These are phyloP conservation scores for Leptomonas seymouri DNA, from an alignment of 208 protist genomes.

Conservation along the genomic window DNA sequence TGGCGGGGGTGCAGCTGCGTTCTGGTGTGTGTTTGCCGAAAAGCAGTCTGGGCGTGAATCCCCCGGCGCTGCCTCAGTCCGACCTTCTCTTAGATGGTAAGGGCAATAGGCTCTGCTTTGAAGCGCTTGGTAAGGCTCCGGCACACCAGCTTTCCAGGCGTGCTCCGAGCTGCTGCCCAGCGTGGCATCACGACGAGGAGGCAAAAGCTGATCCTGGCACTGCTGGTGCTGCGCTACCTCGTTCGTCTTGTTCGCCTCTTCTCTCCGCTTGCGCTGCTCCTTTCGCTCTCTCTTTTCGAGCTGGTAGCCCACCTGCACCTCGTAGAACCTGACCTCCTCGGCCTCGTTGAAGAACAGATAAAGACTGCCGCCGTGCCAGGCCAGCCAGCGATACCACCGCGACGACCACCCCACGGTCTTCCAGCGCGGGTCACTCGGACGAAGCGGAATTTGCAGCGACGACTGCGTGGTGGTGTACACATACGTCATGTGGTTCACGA, in stretches of 20 bases:
- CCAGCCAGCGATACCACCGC: slow-evolving; percentile 83
- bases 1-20: not conserved
- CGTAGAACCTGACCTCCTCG: slow-evolving; percentile 70
- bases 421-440: slow-evolving; percentile 66
- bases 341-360: slow-evolving; percentile 82
- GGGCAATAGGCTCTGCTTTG: too few species aligned
- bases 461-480: slow-evolving; percentile 67
- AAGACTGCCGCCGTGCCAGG: slow-evolving; percentile 72
- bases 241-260: not conserved
- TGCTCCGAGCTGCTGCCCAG: not conserved
- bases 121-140: too few species aligned
- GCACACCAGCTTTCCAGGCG: too few species aligned
- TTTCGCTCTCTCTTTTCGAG: slow-evolving; percentile 13
- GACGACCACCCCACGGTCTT: slow-evolving; percentile 64
- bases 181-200: not conserved
- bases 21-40: not conserved
- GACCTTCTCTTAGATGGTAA: too few species aligned
- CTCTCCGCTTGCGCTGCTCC: not conserved
- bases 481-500: slow-evolving; percentile 80
- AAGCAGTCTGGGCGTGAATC: too few species aligned
- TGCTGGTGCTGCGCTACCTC: not conserved
- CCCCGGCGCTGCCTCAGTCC: too few species aligned
- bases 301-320: slow-evolving; percentile 47
- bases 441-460: slow-evolving; percentile 63
- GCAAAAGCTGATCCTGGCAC: not conserved